Evolutionary conservation across 176 grass and related monocot genomes (phyloP), one percentile per base, ranked within the genome.

Genomic region (Saccharum officinarum): DNA sequence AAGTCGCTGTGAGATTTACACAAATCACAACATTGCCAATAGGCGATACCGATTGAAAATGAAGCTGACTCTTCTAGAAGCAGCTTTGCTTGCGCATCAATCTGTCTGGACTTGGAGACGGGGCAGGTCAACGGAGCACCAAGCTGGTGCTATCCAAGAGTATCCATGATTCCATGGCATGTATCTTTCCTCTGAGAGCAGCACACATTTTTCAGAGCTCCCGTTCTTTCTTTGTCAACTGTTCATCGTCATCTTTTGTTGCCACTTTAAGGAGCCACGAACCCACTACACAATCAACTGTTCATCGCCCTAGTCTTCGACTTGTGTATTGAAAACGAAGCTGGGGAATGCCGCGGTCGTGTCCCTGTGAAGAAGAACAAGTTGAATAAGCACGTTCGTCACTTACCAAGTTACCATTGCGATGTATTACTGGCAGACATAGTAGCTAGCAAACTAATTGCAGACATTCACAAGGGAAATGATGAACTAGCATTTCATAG

Each of bases 261-360:
- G 69, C 30, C 57, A 65, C 31, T 8, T 5, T 49, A 83, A 83
- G 60, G 26, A 67, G 3, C 33, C 41, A 77, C 6, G 16, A 44
- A 10, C 22, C 15, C 30, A 60, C 60, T 11, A 10, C 7, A 22
- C 33, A 57, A 22, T n/a, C 45, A 70, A 25, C 1, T 55, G 20
- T n/a, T 13, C 36, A 8, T 47, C 45, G 22, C 36, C n/a, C 59
- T 78, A 86, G 78, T 87, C 92, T 68, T 94, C 84, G 5, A 94
- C 87, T 50, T 85, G 86, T 54, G 89, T 91, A 63, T 91, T 87
- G 83, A 91, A 94, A 49, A 94, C 57, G 50, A 94, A 94, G 75
- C 84, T 94, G 36, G 92, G 89, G 82, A 94, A 94, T 33, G 71
- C 46, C 40, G 84, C 46, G 7, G 92, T 94, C 12, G 83, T 82